Evolutionary conservation across 371 early-diverging fungal genomes (phyloP).

Genomic region (Smittium mucronatum): DNA sequence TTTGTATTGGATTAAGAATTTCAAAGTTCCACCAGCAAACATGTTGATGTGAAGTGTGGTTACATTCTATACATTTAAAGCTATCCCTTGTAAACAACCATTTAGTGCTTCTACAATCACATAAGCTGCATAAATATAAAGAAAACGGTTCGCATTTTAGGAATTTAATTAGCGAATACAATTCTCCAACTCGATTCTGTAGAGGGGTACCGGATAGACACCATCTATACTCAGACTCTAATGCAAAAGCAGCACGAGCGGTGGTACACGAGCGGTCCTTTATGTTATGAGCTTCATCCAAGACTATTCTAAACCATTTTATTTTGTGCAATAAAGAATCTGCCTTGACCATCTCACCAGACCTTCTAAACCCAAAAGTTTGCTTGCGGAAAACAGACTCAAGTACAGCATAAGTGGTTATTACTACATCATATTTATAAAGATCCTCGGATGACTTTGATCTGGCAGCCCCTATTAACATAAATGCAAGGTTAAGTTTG

Average conservation of each 20-base stretch:
- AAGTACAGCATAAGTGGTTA: conserved; percentile 75
- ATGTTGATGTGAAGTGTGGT: conserved; percentile 66
- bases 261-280: conserved; percentile 88
- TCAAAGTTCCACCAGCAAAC: conserved; percentile 95
- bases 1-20: conserved; percentile 85
- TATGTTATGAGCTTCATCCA: conserved; percentile 94
- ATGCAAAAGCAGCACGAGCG: conserved; percentile 68
- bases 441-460: conserved; percentile 35
- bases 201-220: conserved; percentile 92
- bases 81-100: conserved; percentile 62
- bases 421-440: conserved; percentile 55
- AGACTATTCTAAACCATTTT: conserved; percentile 71
- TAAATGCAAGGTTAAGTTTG: too few relatives aligned
- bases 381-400: conserved; percentile 64
- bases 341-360: conserved; percentile 45
- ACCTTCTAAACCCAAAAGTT: conserved; percentile 46
- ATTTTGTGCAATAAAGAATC: conserved; percentile 55
- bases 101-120: conserved; percentile 60
- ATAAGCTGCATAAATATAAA: conserved; percentile 80
- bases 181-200: conserved; percentile 94
- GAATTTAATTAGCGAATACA: conserved; percentile 90
- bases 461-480: conserved; percentile 15
- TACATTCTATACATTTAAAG: conserved; percentile 56
- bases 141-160: conserved; percentile 49
- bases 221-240: conserved; percentile 69